These are phyloP conservation scores for Mortierella sp. DNA, from an alignment of 371 early-diverging fungal genomes.

Conservation along the genomic window DNA sequence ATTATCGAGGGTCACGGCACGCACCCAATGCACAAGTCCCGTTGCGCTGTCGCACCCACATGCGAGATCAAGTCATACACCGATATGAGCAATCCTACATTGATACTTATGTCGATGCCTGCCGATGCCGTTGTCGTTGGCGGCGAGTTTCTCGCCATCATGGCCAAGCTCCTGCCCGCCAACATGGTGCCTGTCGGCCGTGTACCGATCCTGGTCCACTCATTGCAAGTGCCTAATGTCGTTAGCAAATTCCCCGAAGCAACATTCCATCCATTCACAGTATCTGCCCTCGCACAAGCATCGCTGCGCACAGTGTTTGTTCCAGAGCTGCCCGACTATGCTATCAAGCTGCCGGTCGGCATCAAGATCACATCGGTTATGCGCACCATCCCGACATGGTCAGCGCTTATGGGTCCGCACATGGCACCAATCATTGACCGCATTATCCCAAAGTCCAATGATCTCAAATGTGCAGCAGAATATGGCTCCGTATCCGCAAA, in stretches of 20 bases:
- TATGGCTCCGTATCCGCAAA: slow-evolving; percentile 67
- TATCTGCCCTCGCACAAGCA: slow-evolving; percentile 69
- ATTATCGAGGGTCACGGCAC: slow-evolving; percentile 85
- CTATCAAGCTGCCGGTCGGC: slow-evolving; percentile 76
- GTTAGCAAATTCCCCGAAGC: slow-evolving; percentile 63
- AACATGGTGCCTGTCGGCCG: slow-evolving; percentile 38
- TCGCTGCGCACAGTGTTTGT: slow-evolving; percentile 77
- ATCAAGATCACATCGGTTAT: slow-evolving; percentile 80
- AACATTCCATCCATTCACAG: slow-evolving; percentile 58
- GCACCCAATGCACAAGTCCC: slow-evolving; percentile 83
- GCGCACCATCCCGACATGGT: slow-evolving; percentile 80
- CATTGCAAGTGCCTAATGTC: slow-evolving; percentile 75
- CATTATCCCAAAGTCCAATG: slow-evolving; percentile 60
- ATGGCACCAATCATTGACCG: slow-evolving; percentile 67
- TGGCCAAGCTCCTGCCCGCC: slow-evolving; percentile 55
- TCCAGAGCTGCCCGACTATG: slow-evolving; percentile 59
- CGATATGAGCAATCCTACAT: slow-evolving; percentile 60
- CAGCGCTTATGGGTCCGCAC: slow-evolving; percentile 75
- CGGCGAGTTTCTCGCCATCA: slow-evolving; percentile 64
- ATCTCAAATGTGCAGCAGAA: slow-evolving; percentile 59
- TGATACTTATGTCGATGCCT: slow-evolving; percentile 70
- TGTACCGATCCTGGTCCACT: slow-evolving; percentile 74
- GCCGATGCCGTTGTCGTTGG: slow-evolving; percentile 60
- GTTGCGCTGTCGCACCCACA: slow-evolving; percentile 72
- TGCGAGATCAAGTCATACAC: slow-evolving; percentile 61